phyloP scores from a whole-genome alignment of 2,329 filamentous ascomycete genomes.

The Aspergillus texensis region DNA sequence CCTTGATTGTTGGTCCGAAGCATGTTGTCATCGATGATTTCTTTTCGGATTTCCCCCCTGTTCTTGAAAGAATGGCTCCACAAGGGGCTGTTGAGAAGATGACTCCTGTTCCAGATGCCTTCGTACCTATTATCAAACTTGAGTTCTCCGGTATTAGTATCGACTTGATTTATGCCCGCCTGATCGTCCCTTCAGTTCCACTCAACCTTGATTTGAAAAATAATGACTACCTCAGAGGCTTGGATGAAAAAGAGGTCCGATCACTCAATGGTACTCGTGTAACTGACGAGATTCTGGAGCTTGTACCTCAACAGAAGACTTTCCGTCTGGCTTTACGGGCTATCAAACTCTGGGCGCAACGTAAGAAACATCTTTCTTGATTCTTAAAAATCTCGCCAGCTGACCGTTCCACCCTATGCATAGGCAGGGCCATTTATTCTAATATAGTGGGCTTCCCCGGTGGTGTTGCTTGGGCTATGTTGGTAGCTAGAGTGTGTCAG shows the following conservation, averaged over 20 bases:
- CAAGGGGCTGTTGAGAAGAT: constrained; percentile 81
- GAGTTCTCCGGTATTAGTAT: constrained; percentile 90
- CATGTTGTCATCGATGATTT: constrained; percentile 89
- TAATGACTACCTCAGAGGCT: constrained; percentile 78
- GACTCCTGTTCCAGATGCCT: constrained; percentile 83
- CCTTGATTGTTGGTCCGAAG: constrained; percentile 86
- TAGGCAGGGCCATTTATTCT: constrained; percentile 82
- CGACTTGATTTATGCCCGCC: constrained; percentile 85
- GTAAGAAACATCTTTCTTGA: constrained; percentile 35
- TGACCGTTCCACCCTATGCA: neutral
- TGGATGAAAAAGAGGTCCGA: constrained; percentile 83
- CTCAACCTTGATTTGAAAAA: constrained; percentile 76
- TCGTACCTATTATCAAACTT: constrained; percentile 96
- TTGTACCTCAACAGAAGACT: constrained; percentile 86
- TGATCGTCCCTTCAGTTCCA: constrained; percentile 72
- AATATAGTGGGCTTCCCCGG: constrained; percentile 97
- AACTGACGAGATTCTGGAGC: constrained; percentile 84
- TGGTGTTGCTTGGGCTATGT: constrained; percentile 97
- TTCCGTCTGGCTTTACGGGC: constrained; percentile 88
- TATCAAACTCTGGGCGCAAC: constrained; percentile 95
- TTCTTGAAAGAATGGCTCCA: constrained; percentile 75
- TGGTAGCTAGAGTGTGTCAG: constrained; percentile 93
- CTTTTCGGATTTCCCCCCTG: constrained; percentile 82
- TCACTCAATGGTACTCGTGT: constrained; percentile 94
- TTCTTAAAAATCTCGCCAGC: neutral